Evolutionary conservation across 1,284 basidiomycete species (phyloP).

Genomic region (Exobasidium cylindrosporum): DNA sequence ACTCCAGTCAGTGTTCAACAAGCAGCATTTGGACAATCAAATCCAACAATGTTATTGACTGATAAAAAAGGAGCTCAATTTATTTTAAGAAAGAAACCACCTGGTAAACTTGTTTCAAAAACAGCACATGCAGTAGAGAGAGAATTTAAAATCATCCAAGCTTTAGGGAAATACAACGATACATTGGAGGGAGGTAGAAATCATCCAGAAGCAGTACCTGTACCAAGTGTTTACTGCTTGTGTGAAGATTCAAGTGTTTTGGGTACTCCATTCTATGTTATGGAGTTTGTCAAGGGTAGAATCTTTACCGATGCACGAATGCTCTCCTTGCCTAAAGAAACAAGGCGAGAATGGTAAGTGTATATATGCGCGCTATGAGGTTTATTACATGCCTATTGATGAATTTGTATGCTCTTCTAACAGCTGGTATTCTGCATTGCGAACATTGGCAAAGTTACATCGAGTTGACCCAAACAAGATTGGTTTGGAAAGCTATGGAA

Average conservation of each 20-base stretch:
- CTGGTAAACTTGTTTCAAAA: slow-evolving; percentile 74
- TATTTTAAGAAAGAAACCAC: slow-evolving; percentile 91
- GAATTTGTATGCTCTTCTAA: neutral
- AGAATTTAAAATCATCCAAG: slow-evolving; percentile 76
- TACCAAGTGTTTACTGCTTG: slow-evolving; percentile 78
- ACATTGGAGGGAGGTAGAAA: neutral
- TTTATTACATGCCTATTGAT: too few relatives aligned
- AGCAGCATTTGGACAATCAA: slow-evolving; percentile 73
- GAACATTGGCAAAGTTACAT: slow-evolving; percentile 71
- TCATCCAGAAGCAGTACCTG: slow-evolving; percentile 65
- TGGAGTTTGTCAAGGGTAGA: slow-evolving; percentile 82
- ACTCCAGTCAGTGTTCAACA: slow-evolving; percentile 79
- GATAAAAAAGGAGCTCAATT: slow-evolving; percentile 70
- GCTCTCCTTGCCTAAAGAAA: slow-evolving; percentile 58
- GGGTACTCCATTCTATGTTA: slow-evolving; percentile 89
- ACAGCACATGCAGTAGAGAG: slow-evolving; percentile 93
- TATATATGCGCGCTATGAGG: slow-evolving; percentile 53
- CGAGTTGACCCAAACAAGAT: slow-evolving; percentile 69
- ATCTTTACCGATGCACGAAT: slow-evolving; percentile 84
- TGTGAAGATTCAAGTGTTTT: slow-evolving; percentile 68
- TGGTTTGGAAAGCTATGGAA: slow-evolving; percentile 75
- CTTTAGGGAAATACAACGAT: slow-evolving; percentile 54
- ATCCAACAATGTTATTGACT: slow-evolving; percentile 88
- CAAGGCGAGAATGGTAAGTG: slow-evolving; percentile 70
- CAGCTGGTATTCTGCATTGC: slow-evolving; percentile 34